phyloP scores from a whole-genome alignment of 768 basidiomycete species.

The Phlebiopsis gigantea region DNA sequence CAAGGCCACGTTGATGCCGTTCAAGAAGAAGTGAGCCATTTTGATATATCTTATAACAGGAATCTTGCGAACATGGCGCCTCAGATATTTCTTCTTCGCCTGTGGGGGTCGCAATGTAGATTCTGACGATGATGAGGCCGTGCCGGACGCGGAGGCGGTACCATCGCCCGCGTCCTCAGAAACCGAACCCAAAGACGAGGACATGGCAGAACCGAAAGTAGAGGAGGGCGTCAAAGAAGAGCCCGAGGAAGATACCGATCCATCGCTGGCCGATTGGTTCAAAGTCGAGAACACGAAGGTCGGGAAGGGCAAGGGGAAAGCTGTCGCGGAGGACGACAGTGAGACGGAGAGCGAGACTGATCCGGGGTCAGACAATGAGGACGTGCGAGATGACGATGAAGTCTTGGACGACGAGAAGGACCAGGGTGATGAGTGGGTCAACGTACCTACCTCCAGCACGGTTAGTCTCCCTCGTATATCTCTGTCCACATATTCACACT shows the following conservation, averaged over 20 bases:
- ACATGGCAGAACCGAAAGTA: not conserved
- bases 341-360: slow-evolving; percentile 61
- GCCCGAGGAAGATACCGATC: slow-evolving; percentile 36
- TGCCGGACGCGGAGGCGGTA: slow-evolving; percentile 15
- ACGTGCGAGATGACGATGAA: slow-evolving; percentile 34
- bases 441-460: slow-evolving; percentile 11
- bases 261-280: slow-evolving; percentile 56
- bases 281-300: slow-evolving; percentile 36
- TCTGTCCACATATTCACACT: not conserved
- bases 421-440: slow-evolving; percentile 36
- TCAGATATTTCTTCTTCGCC: slow-evolving; percentile 78
- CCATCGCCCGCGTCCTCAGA: not conserved
- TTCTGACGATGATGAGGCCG: slow-evolving; percentile 30
- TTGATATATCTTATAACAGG: not conserved
- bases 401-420: slow-evolving; percentile 20
- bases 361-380: slow-evolving; percentile 64
- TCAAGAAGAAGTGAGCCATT: slow-evolving; percentile 56
- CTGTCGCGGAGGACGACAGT: slow-evolving; percentile 29
- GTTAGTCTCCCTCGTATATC: not conserved
- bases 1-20: slow-evolving; percentile 46
- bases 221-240: slow-evolving; percentile 3
- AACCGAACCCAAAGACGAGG: not conserved
- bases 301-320: not conserved
- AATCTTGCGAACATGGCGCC: not conserved
- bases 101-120: slow-evolving; percentile 49